A percentile compares a stretch with the other conserved stretches of the same genome.
phyloP scores from a whole-genome alignment of 495 filamentous ascomycete genomes.

The Xylaria venustula region DNA sequence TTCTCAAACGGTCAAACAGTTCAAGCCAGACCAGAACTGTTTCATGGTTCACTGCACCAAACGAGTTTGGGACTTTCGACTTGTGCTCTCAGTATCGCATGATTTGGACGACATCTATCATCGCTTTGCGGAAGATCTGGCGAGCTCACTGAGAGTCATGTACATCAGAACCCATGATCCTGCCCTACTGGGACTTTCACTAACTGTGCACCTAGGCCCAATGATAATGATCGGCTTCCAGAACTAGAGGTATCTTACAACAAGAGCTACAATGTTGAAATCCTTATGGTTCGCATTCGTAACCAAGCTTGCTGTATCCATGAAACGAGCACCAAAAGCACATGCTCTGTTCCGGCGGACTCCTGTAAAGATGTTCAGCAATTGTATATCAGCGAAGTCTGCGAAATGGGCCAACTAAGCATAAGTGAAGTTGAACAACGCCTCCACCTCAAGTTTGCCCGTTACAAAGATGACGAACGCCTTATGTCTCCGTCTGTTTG shows the following conservation, averaged over 20 bases:
- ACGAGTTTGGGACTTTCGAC: slow-evolving; percentile 43
- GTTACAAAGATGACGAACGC: background rate
- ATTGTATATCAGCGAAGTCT: slow-evolving; percentile 45
- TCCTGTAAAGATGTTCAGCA: background rate
- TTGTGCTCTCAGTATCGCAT: slow-evolving; percentile 23
- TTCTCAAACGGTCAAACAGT: slow-evolving; percentile 21
- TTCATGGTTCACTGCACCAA: slow-evolving; percentile 42
- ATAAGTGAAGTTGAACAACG: background rate
- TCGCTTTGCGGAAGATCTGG: slow-evolving; percentile 29
- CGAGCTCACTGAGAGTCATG: slow-evolving; percentile 35
- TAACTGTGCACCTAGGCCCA: slow-evolving; percentile 11
- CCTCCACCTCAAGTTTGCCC: background rate
- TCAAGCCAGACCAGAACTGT: slow-evolving; percentile 12
- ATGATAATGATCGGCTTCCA: slow-evolving; percentile 11
- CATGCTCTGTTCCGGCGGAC: background rate
- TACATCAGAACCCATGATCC: slow-evolving; percentile 24
- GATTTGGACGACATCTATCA: slow-evolving; percentile 24
- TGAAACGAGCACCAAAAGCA: slow-evolving; percentile 13
- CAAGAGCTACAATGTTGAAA: slow-evolving; percentile 12
- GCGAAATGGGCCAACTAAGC: slow-evolving; percentile 19
- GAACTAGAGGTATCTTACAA: slow-evolving; percentile 25
- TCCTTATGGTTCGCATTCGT: slow-evolving; percentile 33
- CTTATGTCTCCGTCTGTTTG: slow-evolving; percentile 27
- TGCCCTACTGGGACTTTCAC: background rate
- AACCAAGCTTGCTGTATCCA: slow-evolving; percentile 22